phyloP scores from a whole-genome alignment of 306 rosid genomes.

The Cicer cuneatum region DNA sequence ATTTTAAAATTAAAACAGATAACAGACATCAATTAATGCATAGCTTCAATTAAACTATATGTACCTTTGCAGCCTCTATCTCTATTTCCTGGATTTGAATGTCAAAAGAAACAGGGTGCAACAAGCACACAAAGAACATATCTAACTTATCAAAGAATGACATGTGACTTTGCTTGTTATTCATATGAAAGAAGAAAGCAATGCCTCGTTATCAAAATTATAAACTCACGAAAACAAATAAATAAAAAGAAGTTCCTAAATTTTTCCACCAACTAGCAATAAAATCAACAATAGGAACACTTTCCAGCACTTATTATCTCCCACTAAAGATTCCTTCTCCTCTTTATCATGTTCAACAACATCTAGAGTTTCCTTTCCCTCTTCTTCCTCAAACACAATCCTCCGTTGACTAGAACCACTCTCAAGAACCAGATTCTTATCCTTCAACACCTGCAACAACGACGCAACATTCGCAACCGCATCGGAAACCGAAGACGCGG shows the following conservation, averaged over 20 bases:
- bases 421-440: conserved; percentile 66
- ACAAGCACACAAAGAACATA: conserved; percentile 76
- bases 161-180: conserved; percentile 72
- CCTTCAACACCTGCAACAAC: conserved; percentile 70
- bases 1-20: background rate
- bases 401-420: conserved; percentile 52
- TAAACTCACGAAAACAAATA: background rate
- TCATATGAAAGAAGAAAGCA: conserved; percentile 26
- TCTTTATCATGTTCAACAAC: conserved; percentile 36
- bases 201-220: conserved; percentile 29
- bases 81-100: conserved; percentile 74
- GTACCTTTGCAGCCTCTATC: conserved; percentile 81
- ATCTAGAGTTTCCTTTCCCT: conserved; percentile 35
- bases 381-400: conserved; percentile 54
- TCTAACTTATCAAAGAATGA: conserved; percentile 83
- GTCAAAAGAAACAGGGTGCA: conserved; percentile 68
- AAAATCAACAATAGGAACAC: too few species aligned
- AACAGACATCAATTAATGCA: conserved; percentile 2
- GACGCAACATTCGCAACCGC: conserved; percentile 51
- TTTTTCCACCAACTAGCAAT: conserved; percentile 1
- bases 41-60: conserved; percentile 18
- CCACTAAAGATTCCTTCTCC: conserved; percentile 1
- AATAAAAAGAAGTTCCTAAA: background rate
- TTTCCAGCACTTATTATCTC: too few species aligned
- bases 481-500: conserved; percentile 54